Evolutionary conservation across 2,329 filamentous ascomycete species (phyloP), one percentile per base, ranked within the genome.

Genomic region (Talaromyces sp.): DNA sequence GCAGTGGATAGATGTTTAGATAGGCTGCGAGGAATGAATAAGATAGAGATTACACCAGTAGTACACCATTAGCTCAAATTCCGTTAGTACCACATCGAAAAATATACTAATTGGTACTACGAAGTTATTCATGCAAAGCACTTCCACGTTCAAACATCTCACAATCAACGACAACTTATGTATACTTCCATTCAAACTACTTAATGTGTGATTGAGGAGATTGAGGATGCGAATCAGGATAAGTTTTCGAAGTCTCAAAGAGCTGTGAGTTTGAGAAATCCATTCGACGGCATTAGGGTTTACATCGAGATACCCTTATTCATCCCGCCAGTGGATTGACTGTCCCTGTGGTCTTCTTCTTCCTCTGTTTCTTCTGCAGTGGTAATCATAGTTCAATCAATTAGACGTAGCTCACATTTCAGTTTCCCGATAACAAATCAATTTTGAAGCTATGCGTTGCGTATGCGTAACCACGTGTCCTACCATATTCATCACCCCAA

Each of bases 1-100:
- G 12, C 65, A 66, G 40, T 67, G 65, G 65, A 48, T 61, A 11
- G 64, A 66, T 63, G 58, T 67, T 16, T 63, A 63, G 31, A 37
- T 16, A 9, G 8, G 21, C 5, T 46, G 14, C 25, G 21, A 46
- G n/a, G 7, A 3, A 16, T 44, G 3, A 21, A 21, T 21, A 44
- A 44, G n/a, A n/a, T n/a, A n/a, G n/a, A n/a, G n/a, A n/a, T n/a
- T n/a, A n/a, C n/a, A n/a, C n/a, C n/a, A n/a, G n/a, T n/a, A n/a
- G 12, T 14, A 37, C 11, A 37, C 12, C 35, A 37, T 37, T 14
- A 37, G 2, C n/a, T n/a, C n/a, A n/a, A n/a, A n/a, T n/a, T n/a
- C n/a, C n/a, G n/a, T n/a, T n/a, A n/a, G n/a, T n/a, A n/a, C n/a
- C n/a, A n/a, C n/a, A n/a, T n/a, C n/a, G n/a, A n/a, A n/a, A n/a